A percentile compares a stretch with the other conserved stretches of the same genome.
phyloP scores from a whole-genome alignment of 176 grass and related monocot genomes.

The Avena eriantha region DNA sequence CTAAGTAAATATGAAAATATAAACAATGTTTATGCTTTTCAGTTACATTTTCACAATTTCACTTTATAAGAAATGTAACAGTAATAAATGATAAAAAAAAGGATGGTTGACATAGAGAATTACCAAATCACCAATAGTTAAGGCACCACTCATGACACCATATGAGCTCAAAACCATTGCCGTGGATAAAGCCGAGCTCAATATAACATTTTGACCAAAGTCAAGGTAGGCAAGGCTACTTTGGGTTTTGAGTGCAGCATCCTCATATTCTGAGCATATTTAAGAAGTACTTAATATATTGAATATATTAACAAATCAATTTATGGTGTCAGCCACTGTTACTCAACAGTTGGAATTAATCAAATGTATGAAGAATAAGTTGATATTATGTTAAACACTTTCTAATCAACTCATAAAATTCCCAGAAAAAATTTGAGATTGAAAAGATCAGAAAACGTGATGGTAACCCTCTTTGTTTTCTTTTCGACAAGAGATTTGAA shows the following conservation, averaged over 20 bases:
- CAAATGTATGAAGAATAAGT: constrained; percentile 14
- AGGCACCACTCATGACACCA: constrained; percentile 94
- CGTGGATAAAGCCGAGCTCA: constrained; percentile 83
- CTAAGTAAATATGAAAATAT: constrained; percentile 28
- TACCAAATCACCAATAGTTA: constrained; percentile 98
- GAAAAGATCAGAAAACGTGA: not conserved
- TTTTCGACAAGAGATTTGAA: constrained; percentile 26
- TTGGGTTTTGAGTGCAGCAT: constrained; percentile 90
- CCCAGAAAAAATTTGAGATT: constrained; percentile 21
- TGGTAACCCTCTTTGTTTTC: not conserved
- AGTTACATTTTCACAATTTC: constrained; percentile 14
- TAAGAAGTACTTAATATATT: constrained; percentile 41
- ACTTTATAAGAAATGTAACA: constrained; percentile 4
- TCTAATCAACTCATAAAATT: not conserved
- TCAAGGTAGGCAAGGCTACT: constrained; percentile 92
- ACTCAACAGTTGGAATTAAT: not conserved
- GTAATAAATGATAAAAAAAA: not conserved
- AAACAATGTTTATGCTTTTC: not conserved
- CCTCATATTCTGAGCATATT: constrained; percentile 79
- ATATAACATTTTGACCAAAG: constrained; percentile 96
- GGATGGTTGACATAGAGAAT: constrained; percentile 45
- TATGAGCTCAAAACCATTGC: constrained; percentile 98
- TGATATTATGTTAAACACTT: constrained; percentile 16
- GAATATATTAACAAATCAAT: constrained; percentile 33
- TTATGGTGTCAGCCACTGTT: not conserved